Conservation (phyloP, 2,329 filamentous ascomycete genomes). For the Whalleya microplaca region DNA sequence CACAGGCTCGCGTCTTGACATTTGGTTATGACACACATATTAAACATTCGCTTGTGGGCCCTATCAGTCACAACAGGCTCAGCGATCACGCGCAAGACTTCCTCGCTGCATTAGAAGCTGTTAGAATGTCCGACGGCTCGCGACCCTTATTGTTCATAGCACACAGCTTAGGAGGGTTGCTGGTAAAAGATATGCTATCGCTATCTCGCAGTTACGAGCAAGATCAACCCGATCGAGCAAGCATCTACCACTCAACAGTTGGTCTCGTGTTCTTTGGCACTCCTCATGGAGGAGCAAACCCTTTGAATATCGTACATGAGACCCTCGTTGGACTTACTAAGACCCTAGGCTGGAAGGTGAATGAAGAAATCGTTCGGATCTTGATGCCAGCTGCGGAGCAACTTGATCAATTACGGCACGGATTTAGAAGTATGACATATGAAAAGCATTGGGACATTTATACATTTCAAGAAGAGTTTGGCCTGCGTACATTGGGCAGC, state of each 20-base stretch:
- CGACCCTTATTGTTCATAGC: conserved; percentile 16
- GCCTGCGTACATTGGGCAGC: background rate
- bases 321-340: background rate
- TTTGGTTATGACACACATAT: conserved; percentile 20
- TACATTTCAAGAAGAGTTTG: conserved; percentile 18
- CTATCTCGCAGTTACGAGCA: conserved; percentile 7
- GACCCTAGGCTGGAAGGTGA: conserved; percentile 2
- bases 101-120: conserved; percentile 4
- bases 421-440: conserved; percentile 6
- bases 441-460: conserved; percentile 8
- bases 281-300: conserved; percentile 14
- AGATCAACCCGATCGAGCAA: background rate
- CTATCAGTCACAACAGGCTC: conserved; percentile 7
- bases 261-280: conserved; percentile 18
- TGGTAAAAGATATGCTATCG: conserved; percentile 14
- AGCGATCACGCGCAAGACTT: conserved; percentile 11
- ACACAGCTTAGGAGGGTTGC: conserved; percentile 13
- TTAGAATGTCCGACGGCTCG: background rate
- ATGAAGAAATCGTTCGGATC: conserved; percentile 6
- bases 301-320: background rate
- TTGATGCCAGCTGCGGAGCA: conserved; percentile 12
- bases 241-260: conserved; percentile 3
- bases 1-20: conserved; percentile 7
- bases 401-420: conserved; percentile 4
- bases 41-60: conserved; percentile 1